These are phyloP conservation scores for Pichia pseudocactophila DNA, from an alignment of 805 yeast species.

Conservation along the genomic window DNA sequence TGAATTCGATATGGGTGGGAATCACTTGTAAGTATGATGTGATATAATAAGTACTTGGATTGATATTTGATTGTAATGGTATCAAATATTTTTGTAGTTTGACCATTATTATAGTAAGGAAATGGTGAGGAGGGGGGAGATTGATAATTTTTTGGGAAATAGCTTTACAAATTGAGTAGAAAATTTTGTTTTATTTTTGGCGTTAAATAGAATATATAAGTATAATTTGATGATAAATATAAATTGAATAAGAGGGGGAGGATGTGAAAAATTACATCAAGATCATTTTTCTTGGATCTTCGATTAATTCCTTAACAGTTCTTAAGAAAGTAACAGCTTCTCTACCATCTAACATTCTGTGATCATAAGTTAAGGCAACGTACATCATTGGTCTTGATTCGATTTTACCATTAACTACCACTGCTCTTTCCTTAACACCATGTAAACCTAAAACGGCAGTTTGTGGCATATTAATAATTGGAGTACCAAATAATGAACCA, in stretches of 20 bases:
- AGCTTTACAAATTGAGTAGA: too few relatives aligned
- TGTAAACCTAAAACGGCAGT: constrained; percentile 97
- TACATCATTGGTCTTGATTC: constrained; percentile 99
- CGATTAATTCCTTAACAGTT: constrained; percentile 92
- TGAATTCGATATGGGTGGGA: neutral
- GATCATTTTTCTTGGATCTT: constrained; percentile 98
- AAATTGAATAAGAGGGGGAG: neutral
- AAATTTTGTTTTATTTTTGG: too few relatives aligned
- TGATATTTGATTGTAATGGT: neutral
- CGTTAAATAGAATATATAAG: neutral
- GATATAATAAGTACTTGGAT: neutral
- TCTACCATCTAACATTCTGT: constrained; percentile 96
- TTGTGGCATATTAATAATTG: constrained; percentile 97
- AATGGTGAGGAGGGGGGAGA: neutral
- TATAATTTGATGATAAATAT: neutral
- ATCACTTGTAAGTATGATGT: constrained; percentile 2
- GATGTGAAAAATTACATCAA: constrained; percentile 26
- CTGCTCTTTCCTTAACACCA: constrained; percentile 96
- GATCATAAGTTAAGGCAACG: constrained; percentile 96
- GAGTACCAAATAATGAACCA: constrained; percentile 96
- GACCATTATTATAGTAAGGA: neutral
- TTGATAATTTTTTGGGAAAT: too few relatives aligned
- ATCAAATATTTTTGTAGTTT: constrained; percentile 1
- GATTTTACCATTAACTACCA: constrained; percentile 81
- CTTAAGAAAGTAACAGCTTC: constrained; percentile 96